Evolutionary conservation across 371 early-diverging fungal species (phyloP).

Genomic region (Apophysomyces variabilis): DNA sequence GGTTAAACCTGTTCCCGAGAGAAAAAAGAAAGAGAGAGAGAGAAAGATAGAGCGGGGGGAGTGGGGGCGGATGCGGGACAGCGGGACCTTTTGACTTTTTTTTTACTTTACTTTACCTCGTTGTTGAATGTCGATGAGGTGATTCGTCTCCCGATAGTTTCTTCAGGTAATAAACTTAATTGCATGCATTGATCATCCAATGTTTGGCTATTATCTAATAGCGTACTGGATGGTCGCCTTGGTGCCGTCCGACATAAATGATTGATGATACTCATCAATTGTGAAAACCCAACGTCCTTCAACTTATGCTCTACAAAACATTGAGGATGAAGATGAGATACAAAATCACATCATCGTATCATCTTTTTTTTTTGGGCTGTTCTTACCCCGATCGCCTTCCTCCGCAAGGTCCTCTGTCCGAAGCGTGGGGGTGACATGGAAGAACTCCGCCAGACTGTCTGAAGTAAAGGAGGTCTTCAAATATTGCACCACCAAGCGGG

Average conservation of each 20-base stretch:
- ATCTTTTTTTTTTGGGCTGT: neutral
- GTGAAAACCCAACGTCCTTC: slow-evolving; percentile 4
- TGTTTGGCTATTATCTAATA: neutral
- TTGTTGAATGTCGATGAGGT: neutral
- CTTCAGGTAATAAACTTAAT: neutral
- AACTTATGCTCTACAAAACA: slow-evolving; percentile 1
- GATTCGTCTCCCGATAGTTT: slow-evolving; percentile 5
- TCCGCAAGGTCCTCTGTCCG: slow-evolving; percentile 1
- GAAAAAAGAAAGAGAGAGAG: neutral
- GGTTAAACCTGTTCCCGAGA: too few species aligned
- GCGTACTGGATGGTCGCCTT: neutral
- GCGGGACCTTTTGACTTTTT: neutral
- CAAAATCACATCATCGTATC: slow-evolving; percentile 1
- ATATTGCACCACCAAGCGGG: slow-evolving; percentile 16
- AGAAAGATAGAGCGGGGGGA: neutral
- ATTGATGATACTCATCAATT: neutral
- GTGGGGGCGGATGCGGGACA: neutral
- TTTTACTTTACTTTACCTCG: neutral
- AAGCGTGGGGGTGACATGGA: neutral
- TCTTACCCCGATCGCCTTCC: slow-evolving; percentile 6
- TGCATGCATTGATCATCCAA: slow-evolving; percentile 8
- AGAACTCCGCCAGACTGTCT: slow-evolving; percentile 16
- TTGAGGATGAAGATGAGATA: neutral
- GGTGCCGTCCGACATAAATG: neutral
- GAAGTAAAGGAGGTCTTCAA: slow-evolving; percentile 16